phyloP scores from a whole-genome alignment of 371 early-diverging fungal genomes.

The Zopfochytrium polystomum region DNA sequence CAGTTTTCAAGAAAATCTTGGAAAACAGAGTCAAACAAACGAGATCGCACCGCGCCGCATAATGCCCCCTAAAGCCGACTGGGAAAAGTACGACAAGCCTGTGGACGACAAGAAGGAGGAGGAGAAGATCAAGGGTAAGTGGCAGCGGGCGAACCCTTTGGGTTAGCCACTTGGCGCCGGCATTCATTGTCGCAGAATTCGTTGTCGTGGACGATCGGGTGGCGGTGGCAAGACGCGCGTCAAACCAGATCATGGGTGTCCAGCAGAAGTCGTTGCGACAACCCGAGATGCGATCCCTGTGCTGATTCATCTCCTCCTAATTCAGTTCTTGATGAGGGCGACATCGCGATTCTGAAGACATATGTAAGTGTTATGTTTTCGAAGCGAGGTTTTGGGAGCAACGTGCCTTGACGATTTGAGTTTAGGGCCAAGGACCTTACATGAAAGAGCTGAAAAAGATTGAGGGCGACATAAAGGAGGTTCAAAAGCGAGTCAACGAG shows the following conservation, averaged over 20 bases:
- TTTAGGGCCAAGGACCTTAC: slow-evolving; percentile 96
- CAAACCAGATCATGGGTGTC: too few species aligned
- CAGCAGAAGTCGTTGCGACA: too few species aligned
- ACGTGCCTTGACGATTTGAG: not conserved
- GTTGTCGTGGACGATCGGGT: not conserved
- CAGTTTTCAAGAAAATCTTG: too few species aligned
- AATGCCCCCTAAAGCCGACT: slow-evolving; percentile 68
- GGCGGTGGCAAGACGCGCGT: slow-evolving; percentile 2
- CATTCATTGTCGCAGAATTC: too few species aligned
- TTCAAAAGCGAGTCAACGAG: slow-evolving; percentile 94
- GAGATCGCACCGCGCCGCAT: not conserved
- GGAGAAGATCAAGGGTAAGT: slow-evolving; percentile 85
- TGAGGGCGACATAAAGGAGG: slow-evolving; percentile 90
- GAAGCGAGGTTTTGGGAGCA: not conserved
- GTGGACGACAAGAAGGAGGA: slow-evolving; percentile 71
- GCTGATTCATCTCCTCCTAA: not conserved
- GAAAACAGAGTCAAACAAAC: too few species aligned
- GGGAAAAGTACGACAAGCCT: slow-evolving; percentile 93
- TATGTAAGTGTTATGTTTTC: slow-evolving; percentile 58
- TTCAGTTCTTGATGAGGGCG: slow-evolving; percentile 91
- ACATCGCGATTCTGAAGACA: slow-evolving; percentile 91
- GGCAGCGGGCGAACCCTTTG: not conserved
- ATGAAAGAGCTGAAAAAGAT: slow-evolving; percentile 86
- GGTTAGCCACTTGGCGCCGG: too few species aligned
- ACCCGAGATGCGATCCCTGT: not conserved